Percentiles rank a stretch among this genome's conserved stretches.
These are phyloP conservation scores for Thalia dealbata DNA, from an alignment of 176 grass and related monocot species.

Conservation along the genomic window DNA sequence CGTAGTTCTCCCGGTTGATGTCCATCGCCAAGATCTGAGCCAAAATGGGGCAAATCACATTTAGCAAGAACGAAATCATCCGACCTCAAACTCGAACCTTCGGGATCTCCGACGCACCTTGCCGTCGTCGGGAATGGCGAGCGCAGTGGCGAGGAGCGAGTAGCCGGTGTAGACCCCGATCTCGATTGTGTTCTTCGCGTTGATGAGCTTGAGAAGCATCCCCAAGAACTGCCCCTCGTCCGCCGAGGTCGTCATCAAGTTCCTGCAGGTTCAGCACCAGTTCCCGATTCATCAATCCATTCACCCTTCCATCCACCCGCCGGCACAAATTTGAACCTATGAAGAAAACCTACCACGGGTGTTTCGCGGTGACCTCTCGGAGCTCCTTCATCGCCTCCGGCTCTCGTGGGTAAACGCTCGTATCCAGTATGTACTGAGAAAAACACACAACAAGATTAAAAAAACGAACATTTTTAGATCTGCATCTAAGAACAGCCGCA, in stretches of 20 bases:
- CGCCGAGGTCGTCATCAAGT: constrained; percentile 68
- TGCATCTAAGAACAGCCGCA: no score
- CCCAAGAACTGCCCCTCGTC: constrained; percentile 91
- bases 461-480: no score
- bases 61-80: neutral
- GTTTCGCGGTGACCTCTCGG: constrained; percentile 9
- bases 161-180: constrained; percentile 98
- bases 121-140: constrained; percentile 83
- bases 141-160: constrained; percentile 91
- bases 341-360: neutral
- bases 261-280: constrained; percentile 29
- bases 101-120: constrained; percentile 26
- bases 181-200: constrained; percentile 96
- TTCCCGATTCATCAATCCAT: no score
- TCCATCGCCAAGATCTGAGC: constrained; percentile 94
- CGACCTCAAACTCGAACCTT: neutral
- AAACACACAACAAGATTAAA: no score
- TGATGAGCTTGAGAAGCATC: constrained; percentile 78
- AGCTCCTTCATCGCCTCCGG: constrained; percentile 13
- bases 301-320: no score
- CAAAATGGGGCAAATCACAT: neutral
- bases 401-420: constrained; percentile 15
- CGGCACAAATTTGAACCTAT: no score
- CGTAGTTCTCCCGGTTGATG: constrained; percentile 92
- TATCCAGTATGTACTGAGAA: constrained; percentile 17